Evolutionary conservation across 2,329 filamentous ascomycete species (phyloP).

Genomic region (Cladosporium sp.): DNA sequence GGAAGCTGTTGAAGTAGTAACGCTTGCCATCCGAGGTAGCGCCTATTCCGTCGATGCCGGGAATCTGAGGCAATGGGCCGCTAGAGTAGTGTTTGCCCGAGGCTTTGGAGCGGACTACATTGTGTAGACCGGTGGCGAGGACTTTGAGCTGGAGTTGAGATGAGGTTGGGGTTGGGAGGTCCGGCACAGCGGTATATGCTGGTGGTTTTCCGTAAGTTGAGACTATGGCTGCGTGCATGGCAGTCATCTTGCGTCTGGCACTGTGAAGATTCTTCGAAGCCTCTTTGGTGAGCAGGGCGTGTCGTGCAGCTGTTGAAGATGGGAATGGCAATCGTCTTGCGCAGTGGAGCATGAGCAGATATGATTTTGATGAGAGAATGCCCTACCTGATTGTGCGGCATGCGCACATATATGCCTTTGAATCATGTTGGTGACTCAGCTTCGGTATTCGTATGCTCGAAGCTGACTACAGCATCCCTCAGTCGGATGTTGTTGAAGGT

Average conservation of each 20-base stretch:
- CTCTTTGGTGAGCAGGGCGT: neutral
- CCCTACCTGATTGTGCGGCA: neutral
- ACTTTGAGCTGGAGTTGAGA: slow-evolving; percentile 49
- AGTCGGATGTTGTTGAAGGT: neutral
- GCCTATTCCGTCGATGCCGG: slow-evolving; percentile 53
- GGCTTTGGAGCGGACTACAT: slow-evolving; percentile 51
- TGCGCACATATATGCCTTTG: neutral
- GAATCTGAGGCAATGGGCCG: slow-evolving; percentile 46
- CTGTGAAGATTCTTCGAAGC: neutral
- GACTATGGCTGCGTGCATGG: slow-evolving; percentile 40
- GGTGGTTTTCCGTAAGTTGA: slow-evolving; percentile 37
- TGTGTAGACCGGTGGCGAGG: slow-evolving; percentile 50
- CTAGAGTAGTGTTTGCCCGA: slow-evolving; percentile 53
- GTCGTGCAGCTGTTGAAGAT: neutral
- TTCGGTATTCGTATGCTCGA: neutral
- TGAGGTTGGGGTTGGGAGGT: slow-evolving; percentile 31
- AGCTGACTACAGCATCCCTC: neutral
- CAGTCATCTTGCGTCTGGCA: neutral
- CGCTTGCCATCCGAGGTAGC: slow-evolving; percentile 40
- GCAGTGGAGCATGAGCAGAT: neutral
- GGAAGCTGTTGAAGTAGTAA: slow-evolving; percentile 48
- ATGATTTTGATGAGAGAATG: neutral
- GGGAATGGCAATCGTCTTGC: neutral
- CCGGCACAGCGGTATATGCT: slow-evolving; percentile 29
- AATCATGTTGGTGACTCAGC: neutral